Evolutionary conservation across 495 filamentous ascomycete genomes (phyloP), one percentile per base, ranked within the genome.

Genomic region (Aspergillus olivimuriae): DNA sequence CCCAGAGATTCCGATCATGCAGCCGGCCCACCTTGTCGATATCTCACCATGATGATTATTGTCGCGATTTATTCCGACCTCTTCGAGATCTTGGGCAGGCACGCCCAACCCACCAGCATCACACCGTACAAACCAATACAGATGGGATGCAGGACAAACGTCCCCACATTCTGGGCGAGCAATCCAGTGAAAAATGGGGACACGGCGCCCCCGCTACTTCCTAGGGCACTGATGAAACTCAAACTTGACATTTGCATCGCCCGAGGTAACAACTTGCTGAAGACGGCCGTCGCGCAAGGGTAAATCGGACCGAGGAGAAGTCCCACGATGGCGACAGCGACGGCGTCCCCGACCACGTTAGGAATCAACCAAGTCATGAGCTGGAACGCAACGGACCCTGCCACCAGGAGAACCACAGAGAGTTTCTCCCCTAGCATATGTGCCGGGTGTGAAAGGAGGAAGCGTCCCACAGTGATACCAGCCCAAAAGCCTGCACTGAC

Each of bases 401-500:
- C 32, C 11, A 34, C 15, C 32, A 34, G 9, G 8, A 34, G 14
- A 7, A 4, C 15, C 9, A 34, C 32, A 4, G 32, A 34, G 11
- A 34, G 5, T 15, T 34, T 34, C 32, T 34, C 32, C 11, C 32
- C 32, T 5, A 34, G 7, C 32, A 5, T 7, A 16, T 12, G 15
- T 15, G 32, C 32, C 4, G 32, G 32, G 15, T 34, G 15, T 5
- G 14, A 5, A 5, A 46, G 28, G 2, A 46, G 26, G 24, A 46
- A 24, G 4, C 44, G 36, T 15, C 44, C 44, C 10, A 34, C n/a
- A 10, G 39, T 87, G 44, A 94, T 84, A 34, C 86, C 86, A 7
- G 61, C 84, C 87, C 87, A 90, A 62, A 90, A 94, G 4, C 86
- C 87, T 1, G 85, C 70, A 16, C 84, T 89, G 3, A 91, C 86